phyloP scores from a whole-genome alignment of 176 grass and related monocot species.

The Canna indica region DNA sequence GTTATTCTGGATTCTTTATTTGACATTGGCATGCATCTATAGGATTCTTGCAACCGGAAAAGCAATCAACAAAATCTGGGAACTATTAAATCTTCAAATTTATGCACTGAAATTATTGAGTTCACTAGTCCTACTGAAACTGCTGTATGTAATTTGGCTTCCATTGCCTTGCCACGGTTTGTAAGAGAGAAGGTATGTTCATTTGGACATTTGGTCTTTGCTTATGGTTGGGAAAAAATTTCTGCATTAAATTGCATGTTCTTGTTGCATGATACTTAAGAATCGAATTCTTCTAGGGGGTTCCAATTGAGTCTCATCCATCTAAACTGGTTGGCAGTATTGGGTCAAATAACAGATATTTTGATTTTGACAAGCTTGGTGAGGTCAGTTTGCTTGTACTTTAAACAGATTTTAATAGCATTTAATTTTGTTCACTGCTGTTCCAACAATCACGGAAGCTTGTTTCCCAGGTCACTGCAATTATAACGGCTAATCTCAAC shows the following conservation, averaged over 20 bases:
- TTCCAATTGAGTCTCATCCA: conserved; percentile 90
- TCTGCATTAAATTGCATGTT: not conserved
- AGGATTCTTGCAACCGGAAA: conserved; percentile 98
- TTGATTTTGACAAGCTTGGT: conserved; percentile 91
- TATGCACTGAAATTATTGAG: conserved; percentile 97
- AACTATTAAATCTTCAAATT: conserved; percentile 93
- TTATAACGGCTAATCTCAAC: conserved; percentile 66
- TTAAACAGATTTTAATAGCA: not conserved
- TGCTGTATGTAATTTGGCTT: conserved; percentile 88
- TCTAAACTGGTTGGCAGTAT: conserved; percentile 81
- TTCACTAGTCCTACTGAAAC: conserved; percentile 85
- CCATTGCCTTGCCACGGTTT: conserved; percentile 97
- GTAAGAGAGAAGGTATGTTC: conserved; percentile 86
- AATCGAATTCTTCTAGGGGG: conserved; percentile 37
- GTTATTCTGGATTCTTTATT: not conserved
- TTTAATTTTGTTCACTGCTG: not conserved
- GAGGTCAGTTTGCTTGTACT: conserved; percentile 46
- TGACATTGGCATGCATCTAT: conserved; percentile 18
- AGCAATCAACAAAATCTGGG: conserved; percentile 98
- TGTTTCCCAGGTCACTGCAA: conserved; percentile 59
- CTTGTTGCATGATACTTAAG: not conserved
- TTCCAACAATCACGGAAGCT: conserved; percentile 11
- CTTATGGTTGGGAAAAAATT: not conserved
- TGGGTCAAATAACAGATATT: conserved; percentile 76
- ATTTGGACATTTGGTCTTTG: not conserved